Percentiles rank a stretch among this genome's conserved stretches.
Conservation (phyloP, 768 basidiomycete genomes). For the Hygrocybe coccinea region DNA sequence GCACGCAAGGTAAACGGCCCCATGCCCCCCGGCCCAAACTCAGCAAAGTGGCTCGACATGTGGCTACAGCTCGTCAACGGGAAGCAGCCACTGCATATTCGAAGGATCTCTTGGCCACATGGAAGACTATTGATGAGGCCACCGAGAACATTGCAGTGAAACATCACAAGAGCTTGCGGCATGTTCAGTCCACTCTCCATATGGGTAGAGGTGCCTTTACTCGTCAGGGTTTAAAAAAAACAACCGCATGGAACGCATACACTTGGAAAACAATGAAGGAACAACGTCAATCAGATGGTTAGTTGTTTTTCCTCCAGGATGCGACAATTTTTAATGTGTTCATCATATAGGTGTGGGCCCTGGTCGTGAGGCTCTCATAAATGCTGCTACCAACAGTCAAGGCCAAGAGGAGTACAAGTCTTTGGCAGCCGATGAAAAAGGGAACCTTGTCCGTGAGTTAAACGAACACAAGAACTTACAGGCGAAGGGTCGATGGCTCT, state of each 20-base stretch:
- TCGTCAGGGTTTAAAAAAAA: neutral
- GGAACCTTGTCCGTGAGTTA: neutral
- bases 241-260: neutral
- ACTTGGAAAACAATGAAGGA: neutral
- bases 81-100: neutral
- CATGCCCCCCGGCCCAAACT: neutral
- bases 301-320: too few species aligned
- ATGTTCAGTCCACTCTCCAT: neutral
- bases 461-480: neutral
- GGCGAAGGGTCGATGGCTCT: neutral
- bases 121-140: neutral
- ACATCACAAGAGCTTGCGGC: neutral
- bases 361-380: neutral
- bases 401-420: neutral
- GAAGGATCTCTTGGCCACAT: neutral
- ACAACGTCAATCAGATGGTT: neutral
- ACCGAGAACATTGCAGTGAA: neutral
- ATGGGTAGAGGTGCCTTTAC: neutral
- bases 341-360: neutral
- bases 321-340: neutral
- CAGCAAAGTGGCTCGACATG: neutral
- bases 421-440: neutral
- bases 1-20: neutral
- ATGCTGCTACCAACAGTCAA: neutral
- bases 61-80: neutral